Evolutionary conservation across 495 filamentous ascomycete species (phyloP).

Genomic region (Penicillium arizonense): DNA sequence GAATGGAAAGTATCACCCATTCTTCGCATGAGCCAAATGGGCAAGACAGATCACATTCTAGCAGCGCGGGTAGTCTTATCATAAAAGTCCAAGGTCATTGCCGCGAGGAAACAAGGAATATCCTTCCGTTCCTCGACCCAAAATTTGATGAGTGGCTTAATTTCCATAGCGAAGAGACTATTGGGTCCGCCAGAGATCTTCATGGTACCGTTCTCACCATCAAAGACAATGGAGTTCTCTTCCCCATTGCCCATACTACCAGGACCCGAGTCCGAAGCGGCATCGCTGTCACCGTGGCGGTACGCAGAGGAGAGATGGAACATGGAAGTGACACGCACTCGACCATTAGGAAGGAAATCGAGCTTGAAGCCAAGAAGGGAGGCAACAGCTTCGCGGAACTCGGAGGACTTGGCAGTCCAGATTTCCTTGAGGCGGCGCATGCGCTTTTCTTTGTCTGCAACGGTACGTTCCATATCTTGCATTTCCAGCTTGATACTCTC

Average conservation of each 20-base stretch:
- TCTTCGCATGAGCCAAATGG: too few species aligned
- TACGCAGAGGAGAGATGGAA: conserved; percentile 63
- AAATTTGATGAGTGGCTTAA: conserved; percentile 79
- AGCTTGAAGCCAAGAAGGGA: conserved; percentile 88
- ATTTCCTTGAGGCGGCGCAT: conserved; percentile 84
- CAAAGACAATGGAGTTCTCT: conserved; percentile 88
- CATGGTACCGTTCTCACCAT: conserved; percentile 95
- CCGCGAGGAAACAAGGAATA: conserved; percentile 89
- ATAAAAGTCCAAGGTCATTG: conserved; percentile 86
- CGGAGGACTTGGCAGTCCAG: conserved; percentile 80
- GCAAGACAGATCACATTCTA: conserved; percentile 30
- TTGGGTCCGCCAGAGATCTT: conserved; percentile 90
- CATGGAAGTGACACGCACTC: conserved; percentile 79
- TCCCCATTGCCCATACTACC: conserved; percentile 60
- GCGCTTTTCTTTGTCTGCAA: conserved; percentile 83
- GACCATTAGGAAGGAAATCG: conserved; percentile 89
- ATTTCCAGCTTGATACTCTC: conserved; percentile 71
- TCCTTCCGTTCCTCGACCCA: conserved; percentile 91
- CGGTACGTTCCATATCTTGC: conserved; percentile 62
- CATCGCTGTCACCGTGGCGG: conserved; percentile 54
- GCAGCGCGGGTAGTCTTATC: conserved; percentile 69
- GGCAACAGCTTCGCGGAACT: conserved; percentile 92
- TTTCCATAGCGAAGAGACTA: conserved; percentile 80
- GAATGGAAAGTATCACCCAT: neutral
- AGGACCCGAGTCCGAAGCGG: conserved; percentile 41